Base-by-base conservation (phyloP, 345 rosid genomes). In the Trapa incisa region DNA sequence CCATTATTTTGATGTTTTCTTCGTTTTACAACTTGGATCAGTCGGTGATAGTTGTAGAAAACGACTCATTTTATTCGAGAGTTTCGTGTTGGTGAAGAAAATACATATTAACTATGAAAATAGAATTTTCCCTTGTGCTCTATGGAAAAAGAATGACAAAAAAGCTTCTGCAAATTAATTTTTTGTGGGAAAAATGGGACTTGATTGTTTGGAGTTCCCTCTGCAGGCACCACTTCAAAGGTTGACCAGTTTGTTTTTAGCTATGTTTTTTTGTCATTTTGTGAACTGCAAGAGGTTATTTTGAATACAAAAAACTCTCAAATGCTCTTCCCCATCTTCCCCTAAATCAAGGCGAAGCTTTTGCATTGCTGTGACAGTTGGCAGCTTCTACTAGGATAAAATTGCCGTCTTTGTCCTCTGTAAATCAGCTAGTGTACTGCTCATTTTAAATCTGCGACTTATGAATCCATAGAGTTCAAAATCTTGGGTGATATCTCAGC, bases 271-370 rank as follows among this genome's bases (percentile, higher is more conserved):
- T 17, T 13, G 42, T 41, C 9, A 53, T 42, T 47, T 65, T 43
- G 50, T 65, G 67, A 65, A 37, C 53, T 42, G 15, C 37, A 29
- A 13, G 33, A 22, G 52, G 52, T 65, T 22, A 17, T 29, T 65
- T 33, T 65, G 48, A 62, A 62, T 37, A 64, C 61, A 54, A 10
- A 16, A 45, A 22, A 22, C 29, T 71, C 75, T 45, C 58, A 33
- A 29, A 22, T 22, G 29, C 29, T 61, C 37, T 57, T 37, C 64
- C 53, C 13, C 52, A 14, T 66, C 42, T 60, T 68, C 54, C 50
- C 77, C 64, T 53, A 52, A 64, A 70, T 63, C 73, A 48, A 70
- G 35, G 41, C 47, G 50, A 37, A 70, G 63, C 63, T 58, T 58
- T 35, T 32, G 29, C 29, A 22, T 22, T 22, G 37, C 33, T 35